Conservation (phyloP, 2,329 filamentous ascomycete species). For the Cephalotrichum gorgonifer region DNA sequence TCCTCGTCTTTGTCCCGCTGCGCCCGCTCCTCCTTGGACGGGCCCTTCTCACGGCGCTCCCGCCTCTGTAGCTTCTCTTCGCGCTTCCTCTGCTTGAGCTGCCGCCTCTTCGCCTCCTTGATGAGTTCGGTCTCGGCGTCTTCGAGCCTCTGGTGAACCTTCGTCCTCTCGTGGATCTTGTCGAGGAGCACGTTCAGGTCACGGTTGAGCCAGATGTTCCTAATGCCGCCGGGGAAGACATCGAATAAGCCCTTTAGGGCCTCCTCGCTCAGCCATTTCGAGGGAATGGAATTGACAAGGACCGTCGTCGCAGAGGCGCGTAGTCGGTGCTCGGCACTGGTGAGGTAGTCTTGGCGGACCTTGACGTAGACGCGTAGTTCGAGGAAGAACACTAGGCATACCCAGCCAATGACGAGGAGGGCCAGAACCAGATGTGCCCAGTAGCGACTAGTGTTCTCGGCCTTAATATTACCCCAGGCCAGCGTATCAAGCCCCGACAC, state of each 20-base stretch:
- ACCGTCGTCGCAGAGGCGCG: slow-evolving; percentile 93
- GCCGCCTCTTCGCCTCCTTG: slow-evolving; percentile 64
- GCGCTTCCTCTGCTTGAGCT: slow-evolving; percentile 57
- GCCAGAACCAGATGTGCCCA: slow-evolving; percentile 81
- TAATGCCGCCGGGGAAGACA: slow-evolving; percentile 88
- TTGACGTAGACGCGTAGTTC: slow-evolving; percentile 85
- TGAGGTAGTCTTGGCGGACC: slow-evolving; percentile 87
- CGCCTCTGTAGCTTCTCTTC: slow-evolving; percentile 56
- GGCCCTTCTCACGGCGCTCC: slow-evolving; percentile 33
- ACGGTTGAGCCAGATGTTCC: slow-evolving; percentile 94
- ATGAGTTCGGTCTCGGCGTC: slow-evolving; percentile 77
- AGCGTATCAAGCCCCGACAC: slow-evolving; percentile 66
- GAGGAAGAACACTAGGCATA: slow-evolving; percentile 77
- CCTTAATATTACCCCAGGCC: slow-evolving; percentile 77
- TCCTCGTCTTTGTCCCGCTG: slow-evolving; percentile 38
- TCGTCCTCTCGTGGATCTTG: slow-evolving; percentile 68
- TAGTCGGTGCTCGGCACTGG: slow-evolving; percentile 86
- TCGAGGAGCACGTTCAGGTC: slow-evolving; percentile 75
- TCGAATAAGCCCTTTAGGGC: slow-evolving; percentile 80
- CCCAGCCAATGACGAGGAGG: slow-evolving; percentile 67
- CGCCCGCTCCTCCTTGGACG: slow-evolving; percentile 39
- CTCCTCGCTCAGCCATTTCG: slow-evolving; percentile 80
- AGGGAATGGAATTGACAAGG: slow-evolving; percentile 79
- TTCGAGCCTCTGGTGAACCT: slow-evolving; percentile 64
- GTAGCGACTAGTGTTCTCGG: slow-evolving; percentile 55